Evolutionary conservation across 2,329 filamentous ascomycete genomes (phyloP).

Genomic region (Cercospora sp.): DNA sequence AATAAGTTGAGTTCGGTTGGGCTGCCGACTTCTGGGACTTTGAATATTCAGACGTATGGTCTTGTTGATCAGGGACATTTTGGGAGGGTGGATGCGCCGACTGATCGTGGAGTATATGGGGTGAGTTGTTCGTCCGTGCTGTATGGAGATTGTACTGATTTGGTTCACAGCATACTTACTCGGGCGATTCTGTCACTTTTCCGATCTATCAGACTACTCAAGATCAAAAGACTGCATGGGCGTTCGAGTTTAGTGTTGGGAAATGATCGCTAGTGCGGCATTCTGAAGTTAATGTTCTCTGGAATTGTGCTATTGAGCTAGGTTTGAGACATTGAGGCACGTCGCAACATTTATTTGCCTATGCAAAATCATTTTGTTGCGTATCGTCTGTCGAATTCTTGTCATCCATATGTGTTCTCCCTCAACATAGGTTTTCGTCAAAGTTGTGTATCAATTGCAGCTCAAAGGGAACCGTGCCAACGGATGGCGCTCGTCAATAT

Average conservation of each 20-base stretch:
- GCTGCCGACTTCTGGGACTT: conserved; percentile 36
- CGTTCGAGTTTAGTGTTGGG: conserved; percentile 42
- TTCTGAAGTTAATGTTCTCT: too few relatives aligned
- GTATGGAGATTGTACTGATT: not conserved
- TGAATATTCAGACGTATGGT: conserved; percentile 40
- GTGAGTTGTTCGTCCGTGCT: not conserved
- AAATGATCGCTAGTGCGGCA: not conserved
- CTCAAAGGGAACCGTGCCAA: too few relatives aligned
- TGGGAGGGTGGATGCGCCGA: conserved; percentile 37
- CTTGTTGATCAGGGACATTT: conserved; percentile 32
- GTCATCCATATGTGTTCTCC: too few relatives aligned
- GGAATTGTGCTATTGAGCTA: too few relatives aligned
- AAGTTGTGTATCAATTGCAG: too few relatives aligned
- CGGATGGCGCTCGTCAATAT: too few relatives aligned
- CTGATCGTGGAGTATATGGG: conserved; percentile 34
- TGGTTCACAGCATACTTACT: conserved; percentile 37
- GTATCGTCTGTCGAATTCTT: too few relatives aligned
- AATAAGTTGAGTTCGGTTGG: conserved; percentile 40
- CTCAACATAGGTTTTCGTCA: too few relatives aligned
- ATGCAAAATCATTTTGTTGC: too few relatives aligned
- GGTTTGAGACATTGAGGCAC: too few relatives aligned
- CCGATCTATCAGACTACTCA: conserved; percentile 40
- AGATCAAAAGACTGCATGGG: conserved; percentile 43
- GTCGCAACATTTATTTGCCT: too few relatives aligned
- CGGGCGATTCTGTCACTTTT: conserved; percentile 41